phyloP scores from a whole-genome alignment of 495 filamentous ascomycete genomes.

The Amorphotheca resinae region DNA sequence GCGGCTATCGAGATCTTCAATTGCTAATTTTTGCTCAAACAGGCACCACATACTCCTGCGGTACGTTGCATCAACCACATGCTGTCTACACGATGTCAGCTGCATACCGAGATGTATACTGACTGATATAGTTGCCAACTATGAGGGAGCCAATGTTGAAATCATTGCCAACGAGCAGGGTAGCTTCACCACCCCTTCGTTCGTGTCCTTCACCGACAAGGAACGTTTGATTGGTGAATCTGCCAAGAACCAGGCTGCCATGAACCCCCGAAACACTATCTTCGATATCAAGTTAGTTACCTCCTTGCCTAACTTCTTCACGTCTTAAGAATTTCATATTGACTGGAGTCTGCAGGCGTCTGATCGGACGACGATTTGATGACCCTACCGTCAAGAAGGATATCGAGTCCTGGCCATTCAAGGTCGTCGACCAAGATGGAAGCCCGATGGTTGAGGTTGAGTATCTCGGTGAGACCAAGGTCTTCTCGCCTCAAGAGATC shows the following conservation, averaged over 20 bases:
- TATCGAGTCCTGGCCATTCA: conserved; percentile 97
- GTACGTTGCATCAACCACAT: conserved; percentile 12
- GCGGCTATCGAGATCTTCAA: conserved; percentile 3
- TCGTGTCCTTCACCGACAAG: conserved; percentile 96
- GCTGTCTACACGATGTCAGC: background rate
- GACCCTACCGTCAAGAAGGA: conserved; percentile 98
- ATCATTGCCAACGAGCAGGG: conserved; percentile 99
- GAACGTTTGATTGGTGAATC: conserved; percentile 98
- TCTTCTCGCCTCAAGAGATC: conserved; percentile 95
- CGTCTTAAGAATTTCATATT: background rate
- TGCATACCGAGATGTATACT: conserved; percentile 1
- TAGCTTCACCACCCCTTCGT: conserved; percentile 95
- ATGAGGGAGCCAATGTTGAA: conserved; percentile 97
- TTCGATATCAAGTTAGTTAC: conserved; percentile 81
- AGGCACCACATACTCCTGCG: conserved; percentile 89
- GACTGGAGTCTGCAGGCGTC: conserved; percentile 42
- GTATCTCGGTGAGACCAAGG: conserved; percentile 88
- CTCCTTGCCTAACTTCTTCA: background rate
- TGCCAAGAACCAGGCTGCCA: conserved; percentile 98
- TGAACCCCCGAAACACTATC: conserved; percentile 96
- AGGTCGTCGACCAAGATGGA: conserved; percentile 77
- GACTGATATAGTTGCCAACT: conserved; percentile 62
- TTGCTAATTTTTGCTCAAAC: conserved; percentile 11
- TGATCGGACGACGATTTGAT: conserved; percentile 88
- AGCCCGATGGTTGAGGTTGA: conserved; percentile 89